phyloP scores from a whole-genome alignment of 805 yeast species.

The Phaffomyces antillensis region DNA sequence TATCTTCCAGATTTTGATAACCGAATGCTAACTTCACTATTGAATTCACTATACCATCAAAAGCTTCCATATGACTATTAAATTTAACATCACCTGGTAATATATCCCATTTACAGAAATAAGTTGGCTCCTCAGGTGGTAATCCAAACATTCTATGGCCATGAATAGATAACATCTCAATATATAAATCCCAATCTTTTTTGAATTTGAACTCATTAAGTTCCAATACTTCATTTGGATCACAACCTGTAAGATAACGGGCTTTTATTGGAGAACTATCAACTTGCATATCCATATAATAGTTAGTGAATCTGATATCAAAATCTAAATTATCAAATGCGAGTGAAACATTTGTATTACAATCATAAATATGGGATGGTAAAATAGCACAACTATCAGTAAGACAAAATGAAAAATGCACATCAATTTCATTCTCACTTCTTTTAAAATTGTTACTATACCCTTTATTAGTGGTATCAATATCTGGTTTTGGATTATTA shows the following conservation, averaged over 20 bases:
- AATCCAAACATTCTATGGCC: constrained; percentile 92
- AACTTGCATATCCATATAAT: constrained; percentile 88
- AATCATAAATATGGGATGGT: constrained; percentile 67
- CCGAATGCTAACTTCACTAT: constrained; percentile 51
- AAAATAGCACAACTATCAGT: constrained; percentile 63
- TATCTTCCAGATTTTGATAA: constrained; percentile 69
- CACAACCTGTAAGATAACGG: constrained; percentile 12
- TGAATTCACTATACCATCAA: constrained; percentile 37
- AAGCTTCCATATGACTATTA: constrained; percentile 40
- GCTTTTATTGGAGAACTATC: constrained; percentile 55
- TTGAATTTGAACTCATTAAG: constrained; percentile 7
- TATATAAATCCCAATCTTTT: constrained; percentile 31
- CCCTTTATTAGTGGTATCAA: background rate
- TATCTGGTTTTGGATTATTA: constrained; percentile 1
- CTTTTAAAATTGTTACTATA: constrained; percentile 26
- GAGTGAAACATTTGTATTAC: constrained; percentile 52
- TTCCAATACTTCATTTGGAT: constrained; percentile 11
- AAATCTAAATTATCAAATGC: constrained; percentile 60
- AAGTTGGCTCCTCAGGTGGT: constrained; percentile 85
- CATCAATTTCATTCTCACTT: constrained; percentile 68
- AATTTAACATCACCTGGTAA: constrained; percentile 52
- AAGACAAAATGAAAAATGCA: constrained; percentile 64
- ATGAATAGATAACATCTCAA: constrained; percentile 60
- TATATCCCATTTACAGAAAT: constrained; percentile 86
- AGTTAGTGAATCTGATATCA: constrained; percentile 82